Conservation (phyloP, 2,329 filamentous ascomycete species). For the Paecilomyces fulvus region DNA sequence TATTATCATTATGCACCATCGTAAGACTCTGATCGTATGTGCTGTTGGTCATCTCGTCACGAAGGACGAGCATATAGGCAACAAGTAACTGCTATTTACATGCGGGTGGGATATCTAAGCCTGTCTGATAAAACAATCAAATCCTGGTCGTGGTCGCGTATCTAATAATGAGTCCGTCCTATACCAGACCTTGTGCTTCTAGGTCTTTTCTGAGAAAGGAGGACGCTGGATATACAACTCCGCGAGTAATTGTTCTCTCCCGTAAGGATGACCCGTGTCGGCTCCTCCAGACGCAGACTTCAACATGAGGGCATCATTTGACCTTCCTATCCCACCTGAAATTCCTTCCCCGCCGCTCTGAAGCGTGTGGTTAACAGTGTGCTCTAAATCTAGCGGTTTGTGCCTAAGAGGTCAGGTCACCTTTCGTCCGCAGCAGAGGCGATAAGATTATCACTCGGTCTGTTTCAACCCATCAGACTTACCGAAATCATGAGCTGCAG, state of each 20-base stretch:
- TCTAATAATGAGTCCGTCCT: slow-evolving; percentile 3
- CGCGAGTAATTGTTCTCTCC: slow-evolving; percentile 11
- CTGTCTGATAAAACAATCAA: neutral
- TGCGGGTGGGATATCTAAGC: neutral
- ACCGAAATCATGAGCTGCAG: slow-evolving; percentile 12
- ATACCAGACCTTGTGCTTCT: slow-evolving; percentile 9
- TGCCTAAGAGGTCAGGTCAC: neutral
- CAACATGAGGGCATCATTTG: neutral
- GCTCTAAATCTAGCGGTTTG: neutral
- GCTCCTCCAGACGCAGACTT: neutral
- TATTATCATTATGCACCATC: no score
- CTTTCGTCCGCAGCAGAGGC: neutral
- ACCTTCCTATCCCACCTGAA: neutral
- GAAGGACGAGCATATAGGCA: neutral
- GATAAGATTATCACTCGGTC: slow-evolving; percentile 4
- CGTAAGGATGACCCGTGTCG: slow-evolving; percentile 6
- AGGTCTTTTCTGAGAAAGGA: slow-evolving; percentile 15
- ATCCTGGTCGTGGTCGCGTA: neutral
- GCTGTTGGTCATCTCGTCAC: neutral
- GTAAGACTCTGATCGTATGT: neutral
- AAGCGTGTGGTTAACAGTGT: neutral
- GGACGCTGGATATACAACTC: slow-evolving; percentile 9
- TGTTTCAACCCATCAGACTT: slow-evolving; percentile 13
- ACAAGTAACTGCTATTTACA: neutral
- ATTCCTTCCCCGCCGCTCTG: neutral